phyloP scores from a whole-genome alignment of 805 yeast genomes.

The Ogataea dorogensis region DNA sequence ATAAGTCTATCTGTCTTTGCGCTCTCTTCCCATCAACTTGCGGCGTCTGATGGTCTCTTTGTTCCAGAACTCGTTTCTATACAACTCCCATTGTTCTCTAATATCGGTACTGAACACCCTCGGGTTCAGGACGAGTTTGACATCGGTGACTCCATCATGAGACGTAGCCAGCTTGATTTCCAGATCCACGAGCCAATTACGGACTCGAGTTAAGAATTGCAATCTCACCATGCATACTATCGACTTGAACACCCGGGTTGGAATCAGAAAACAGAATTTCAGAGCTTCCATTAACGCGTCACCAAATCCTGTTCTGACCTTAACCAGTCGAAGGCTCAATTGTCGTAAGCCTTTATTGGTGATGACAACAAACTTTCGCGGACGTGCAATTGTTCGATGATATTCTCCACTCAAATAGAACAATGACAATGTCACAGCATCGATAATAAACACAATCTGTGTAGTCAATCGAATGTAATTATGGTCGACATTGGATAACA shows the following conservation, averaged over 20 bases:
- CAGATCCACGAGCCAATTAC: conserved; percentile 26
- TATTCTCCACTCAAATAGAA: conserved; percentile 91
- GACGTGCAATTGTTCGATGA: conserved; percentile 75
- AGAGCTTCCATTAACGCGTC: conserved; percentile 31
- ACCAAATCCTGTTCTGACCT: conserved; percentile 44
- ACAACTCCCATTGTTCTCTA: conserved; percentile 93
- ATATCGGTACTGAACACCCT: conserved; percentile 78
- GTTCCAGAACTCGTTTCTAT: conserved; percentile 91
- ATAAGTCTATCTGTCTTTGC: conserved; percentile 12
- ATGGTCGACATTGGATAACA: conserved; percentile 24
- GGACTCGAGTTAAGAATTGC: conserved; percentile 11
- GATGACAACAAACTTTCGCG: conserved; percentile 73
- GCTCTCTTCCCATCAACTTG: conserved; percentile 25
- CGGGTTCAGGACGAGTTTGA: conserved; percentile 78
- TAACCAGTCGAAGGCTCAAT: conserved; percentile 73
- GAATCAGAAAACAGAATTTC: conserved; percentile 17
- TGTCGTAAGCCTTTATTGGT: conserved; percentile 89
- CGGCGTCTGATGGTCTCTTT: conserved; percentile 71
- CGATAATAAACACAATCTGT: conserved; percentile 60
- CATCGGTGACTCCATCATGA: conserved; percentile 71
- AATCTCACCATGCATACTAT: conserved; percentile 11
- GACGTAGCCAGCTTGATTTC: conserved; percentile 31
- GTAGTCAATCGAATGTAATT: conserved; percentile 39
- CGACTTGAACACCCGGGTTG: conserved; percentile 16
- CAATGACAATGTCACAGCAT: conserved; percentile 64